These are phyloP conservation scores for Fusarium beomiforme DNA, from an alignment of 2,329 filamentous ascomycete genomes.

Conservation along the genomic window DNA sequence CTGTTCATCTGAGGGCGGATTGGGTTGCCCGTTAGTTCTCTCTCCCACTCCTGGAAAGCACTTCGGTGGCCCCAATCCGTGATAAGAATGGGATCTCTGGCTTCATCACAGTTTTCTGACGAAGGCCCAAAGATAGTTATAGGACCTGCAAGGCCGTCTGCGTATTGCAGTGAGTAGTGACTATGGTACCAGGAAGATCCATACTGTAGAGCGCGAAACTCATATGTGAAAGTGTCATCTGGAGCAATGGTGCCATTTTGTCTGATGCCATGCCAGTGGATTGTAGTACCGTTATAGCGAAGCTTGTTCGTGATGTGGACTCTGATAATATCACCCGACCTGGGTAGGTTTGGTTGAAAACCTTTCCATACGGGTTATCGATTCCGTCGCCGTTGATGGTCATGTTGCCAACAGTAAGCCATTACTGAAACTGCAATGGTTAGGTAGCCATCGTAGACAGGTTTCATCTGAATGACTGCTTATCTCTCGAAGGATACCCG, in stretches of 20 bases:
- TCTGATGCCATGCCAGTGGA: neutral
- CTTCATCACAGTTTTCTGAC: neutral
- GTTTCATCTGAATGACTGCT: too few species aligned
- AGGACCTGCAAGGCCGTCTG: conserved; percentile 27
- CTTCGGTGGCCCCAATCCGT: conserved; percentile 14
- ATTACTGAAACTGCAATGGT: neutral
- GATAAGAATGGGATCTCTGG: neutral
- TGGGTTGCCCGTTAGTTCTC: neutral
- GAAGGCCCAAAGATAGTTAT: conserved; percentile 26
- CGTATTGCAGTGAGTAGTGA: conserved; percentile 32
- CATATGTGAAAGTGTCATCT: conserved; percentile 5
- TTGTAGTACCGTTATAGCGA: neutral
- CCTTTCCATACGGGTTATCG: conserved; percentile 1
- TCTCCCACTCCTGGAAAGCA: conserved; percentile 5
- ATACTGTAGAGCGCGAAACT: conserved; percentile 24
- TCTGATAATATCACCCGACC: neutral
- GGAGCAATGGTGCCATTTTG: neutral
- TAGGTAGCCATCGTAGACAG: neutral
- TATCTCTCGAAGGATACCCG: conserved; percentile 8
- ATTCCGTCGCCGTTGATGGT: conserved; percentile 8
- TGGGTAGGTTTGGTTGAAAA: neutral
- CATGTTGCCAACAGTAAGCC: neutral
- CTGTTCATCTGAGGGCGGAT: conserved; percentile 3
- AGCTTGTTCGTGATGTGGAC: neutral
- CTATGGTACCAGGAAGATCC: conserved; percentile 33